Evolutionary conservation across 2,329 filamentous ascomycete species (phyloP), one percentile per base, ranked within the genome.

Genomic region (Sporothrix inflata): DNA sequence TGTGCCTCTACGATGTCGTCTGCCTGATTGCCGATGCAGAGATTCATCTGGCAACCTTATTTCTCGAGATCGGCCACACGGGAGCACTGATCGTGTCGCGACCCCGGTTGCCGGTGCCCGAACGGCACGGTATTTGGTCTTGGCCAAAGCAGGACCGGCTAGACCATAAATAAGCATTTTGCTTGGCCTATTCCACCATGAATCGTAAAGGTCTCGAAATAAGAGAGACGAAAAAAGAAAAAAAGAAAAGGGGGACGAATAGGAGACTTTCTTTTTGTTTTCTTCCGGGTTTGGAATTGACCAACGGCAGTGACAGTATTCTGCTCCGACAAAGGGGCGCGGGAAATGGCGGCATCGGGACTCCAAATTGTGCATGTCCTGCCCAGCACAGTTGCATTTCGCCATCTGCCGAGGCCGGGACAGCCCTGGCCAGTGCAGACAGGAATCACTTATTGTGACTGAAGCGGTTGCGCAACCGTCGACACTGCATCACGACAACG

Each of bases 331-430:
- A 24, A n/a, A 24, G 12, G n/a, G 9, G 11, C 8, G 34, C 21
- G 11, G 9, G 3, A 21, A 40, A 65, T 42, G 60, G 38, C 60
- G 60, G 60, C 60, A 65, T 65, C n/a, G n/a, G 12, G 5, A 21
- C 38, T 38, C 16, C 24, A 49, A 67, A 67, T 67, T 51, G 63
- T 67, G 63, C 42, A 67, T 7, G 49, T 5, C n/a, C 38, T 65
- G 21, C 19, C n/a, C 38, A 65, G 40, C 61, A 14, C 61, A n/a
- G 21, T 42, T 47, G 42, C 42, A 67, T 51, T 47, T 67, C 63
- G 63, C 24, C 63, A 67, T 67, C 63, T 47, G 63, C 63, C 42
- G 42, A 67, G 60, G 30, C 55, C 55, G 38, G 53, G 38, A 42
- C 60, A 4, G 38, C 21, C 12, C 34, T 40, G 9, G 34, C 3